Percentiles rank a stretch among this genome's conserved stretches.
phyloP scores from a whole-genome alignment of 495 filamentous ascomycete genomes.

The Daldinia concentrica region DNA sequence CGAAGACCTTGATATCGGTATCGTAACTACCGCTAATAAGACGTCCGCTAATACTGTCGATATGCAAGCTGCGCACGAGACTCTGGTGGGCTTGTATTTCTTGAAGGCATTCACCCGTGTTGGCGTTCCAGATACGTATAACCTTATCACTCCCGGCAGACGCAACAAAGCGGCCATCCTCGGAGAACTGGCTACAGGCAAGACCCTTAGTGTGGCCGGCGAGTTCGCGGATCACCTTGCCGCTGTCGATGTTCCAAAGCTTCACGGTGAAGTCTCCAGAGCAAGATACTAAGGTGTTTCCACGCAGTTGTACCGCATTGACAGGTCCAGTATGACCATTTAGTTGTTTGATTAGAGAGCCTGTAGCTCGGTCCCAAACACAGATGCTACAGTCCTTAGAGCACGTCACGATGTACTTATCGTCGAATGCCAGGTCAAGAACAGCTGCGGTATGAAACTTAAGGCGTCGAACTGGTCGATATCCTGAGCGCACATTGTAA shows the following conservation, averaged over 20 bases:
- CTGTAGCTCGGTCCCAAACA: slow-evolving; percentile 88
- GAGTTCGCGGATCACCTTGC: slow-evolving; percentile 88
- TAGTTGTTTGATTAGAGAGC: slow-evolving; percentile 75
- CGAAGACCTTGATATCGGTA: slow-evolving; percentile 89
- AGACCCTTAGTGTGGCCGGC: slow-evolving; percentile 85
- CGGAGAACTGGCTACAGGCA: slow-evolving; percentile 93
- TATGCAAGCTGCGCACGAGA: slow-evolving; percentile 86
- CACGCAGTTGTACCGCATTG: slow-evolving; percentile 93
- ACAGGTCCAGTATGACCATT: slow-evolving; percentile 88
- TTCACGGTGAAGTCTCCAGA: slow-evolving; percentile 92
- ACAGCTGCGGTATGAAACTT: slow-evolving; percentile 83
- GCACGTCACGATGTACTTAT: slow-evolving; percentile 91
- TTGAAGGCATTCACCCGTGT: slow-evolving; percentile 82
- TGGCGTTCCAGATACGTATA: slow-evolving; percentile 93
- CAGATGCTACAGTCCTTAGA: slow-evolving; percentile 93
- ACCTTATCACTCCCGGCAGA: slow-evolving; percentile 93
- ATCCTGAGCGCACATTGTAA: slow-evolving; percentile 81
- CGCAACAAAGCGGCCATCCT: slow-evolving; percentile 87
- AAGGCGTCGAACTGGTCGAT: slow-evolving; percentile 80
- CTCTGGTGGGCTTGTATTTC: slow-evolving; percentile 80
- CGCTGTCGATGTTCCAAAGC: slow-evolving; percentile 91
- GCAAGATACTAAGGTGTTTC: slow-evolving; percentile 88
- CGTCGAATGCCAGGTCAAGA: slow-evolving; percentile 90
- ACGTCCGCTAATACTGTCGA: slow-evolving; percentile 83
- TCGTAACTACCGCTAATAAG: slow-evolving; percentile 94